Evolutionary conservation across 106 monocot species (phyloP).

Genomic region (Allium cepa): DNA sequence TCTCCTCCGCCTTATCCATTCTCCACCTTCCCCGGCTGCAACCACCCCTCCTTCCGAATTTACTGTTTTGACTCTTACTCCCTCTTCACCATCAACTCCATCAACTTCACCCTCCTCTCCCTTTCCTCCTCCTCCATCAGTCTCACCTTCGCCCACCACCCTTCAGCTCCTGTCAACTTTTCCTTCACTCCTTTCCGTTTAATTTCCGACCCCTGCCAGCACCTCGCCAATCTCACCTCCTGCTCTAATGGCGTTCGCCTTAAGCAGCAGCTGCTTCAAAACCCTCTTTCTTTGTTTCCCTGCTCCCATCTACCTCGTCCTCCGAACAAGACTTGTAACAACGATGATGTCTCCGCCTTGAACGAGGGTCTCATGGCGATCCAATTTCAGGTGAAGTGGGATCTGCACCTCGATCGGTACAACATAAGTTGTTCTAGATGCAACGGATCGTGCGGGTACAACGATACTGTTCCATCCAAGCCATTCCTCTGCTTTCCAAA

Average conservation of each 20-base stretch:
- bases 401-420: conserved; percentile 28
- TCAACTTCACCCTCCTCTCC: conserved; percentile 9
- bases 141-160: not conserved
- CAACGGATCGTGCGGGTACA: conserved; percentile 41
- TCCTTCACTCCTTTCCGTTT: conserved; percentile 30
- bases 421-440: conserved; percentile 32
- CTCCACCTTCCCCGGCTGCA: conserved; percentile 29
- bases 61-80: conserved; percentile 19
- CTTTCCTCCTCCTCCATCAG: conserved; percentile 1
- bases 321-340: not conserved
- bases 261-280: conserved; percentile 9
- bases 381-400: conserved; percentile 32
- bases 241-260: not conserved
- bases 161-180: conserved; percentile 19
- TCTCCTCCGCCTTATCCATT: conserved; percentile 29
- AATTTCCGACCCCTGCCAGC: conserved; percentile 14
- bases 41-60: conserved; percentile 46
- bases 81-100: conserved; percentile 15
- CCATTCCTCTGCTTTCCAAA: conserved; percentile 39
- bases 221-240: conserved; percentile 14
- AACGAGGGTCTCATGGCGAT: conserved; percentile 9
- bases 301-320: conserved; percentile 1
- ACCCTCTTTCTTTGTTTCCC: conserved; percentile 24
- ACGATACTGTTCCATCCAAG: conserved; percentile 31
- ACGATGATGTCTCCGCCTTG: too few relatives aligned